Evolutionary conservation across 257 asterid species (phyloP), one percentile per base, ranked within the genome.

Genomic region (Solanum etuberosum): DNA sequence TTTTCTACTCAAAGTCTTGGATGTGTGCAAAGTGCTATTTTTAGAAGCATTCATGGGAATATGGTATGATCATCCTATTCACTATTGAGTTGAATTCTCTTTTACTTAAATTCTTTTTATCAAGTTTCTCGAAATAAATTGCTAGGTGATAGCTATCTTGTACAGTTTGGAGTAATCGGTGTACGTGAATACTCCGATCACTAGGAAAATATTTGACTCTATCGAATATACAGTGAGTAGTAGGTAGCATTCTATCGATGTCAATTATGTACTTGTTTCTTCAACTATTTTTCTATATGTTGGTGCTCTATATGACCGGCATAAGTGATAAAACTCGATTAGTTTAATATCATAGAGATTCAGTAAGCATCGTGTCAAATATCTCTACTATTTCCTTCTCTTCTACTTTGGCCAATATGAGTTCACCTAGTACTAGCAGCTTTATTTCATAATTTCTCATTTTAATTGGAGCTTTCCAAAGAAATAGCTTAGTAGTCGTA

Each of bases 1-100:
- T 71, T 81, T 3, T 90, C 86, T 91, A 91, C 97, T 20, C 84
- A 88, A 12, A 89, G 38, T 76, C 95, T 92, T 87, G 98, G 98
- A 38, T 94, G 96, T 90, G 92, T 94, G 84, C 93, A 93, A 32
- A 91, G 91, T 81, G 93, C 98, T 32, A 67, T 95, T 14, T 89
- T 95, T 86, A 91, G 32, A 88, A 93, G 98, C 77, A 95, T 95
- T 77, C 97, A 93, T 91, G 98, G 98, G 11, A 93, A 87, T 91
- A 88, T 93, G 95, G 98, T 94, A 86, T 84, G 3, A 71, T 67
- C 42, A 71, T 8, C 73, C 37, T 67, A 65, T 65, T 27, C 14
- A 61, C 31, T 65, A 65, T 65, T 65, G 11, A 29, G 48, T 42
- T 42, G 48, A 42, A 10, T 42, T 42, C 48, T 42, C 48, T 42